phyloP scores from a whole-genome alignment of 208 protist genomes.

The Crithidia expoeki region DNA sequence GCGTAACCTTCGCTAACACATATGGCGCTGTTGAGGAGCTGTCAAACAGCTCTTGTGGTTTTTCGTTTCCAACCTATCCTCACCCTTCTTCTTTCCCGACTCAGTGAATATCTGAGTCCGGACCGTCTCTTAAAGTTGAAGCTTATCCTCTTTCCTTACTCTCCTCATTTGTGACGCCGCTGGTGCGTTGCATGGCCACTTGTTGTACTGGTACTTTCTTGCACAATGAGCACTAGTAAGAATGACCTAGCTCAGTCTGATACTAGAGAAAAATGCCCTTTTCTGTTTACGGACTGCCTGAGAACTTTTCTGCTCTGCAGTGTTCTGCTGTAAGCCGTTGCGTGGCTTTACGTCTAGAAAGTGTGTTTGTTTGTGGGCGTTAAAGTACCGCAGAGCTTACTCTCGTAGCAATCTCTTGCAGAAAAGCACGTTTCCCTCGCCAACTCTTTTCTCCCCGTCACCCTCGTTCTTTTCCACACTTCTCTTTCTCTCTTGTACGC shows the following conservation, averaged over 20 bases:
- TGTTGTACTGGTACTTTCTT: conserved; percentile 16
- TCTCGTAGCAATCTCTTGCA: too few species aligned
- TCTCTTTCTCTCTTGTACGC: neutral
- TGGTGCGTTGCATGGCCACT: conserved; percentile 1
- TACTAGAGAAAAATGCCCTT: too few species aligned
- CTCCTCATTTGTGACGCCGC: neutral
- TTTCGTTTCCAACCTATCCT: neutral
- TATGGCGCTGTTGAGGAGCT: neutral
- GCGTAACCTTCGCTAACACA: too few species aligned
- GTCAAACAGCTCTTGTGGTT: neutral
- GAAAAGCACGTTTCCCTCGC: neutral
- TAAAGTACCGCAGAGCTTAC: too few species aligned
- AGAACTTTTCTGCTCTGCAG: too few species aligned
- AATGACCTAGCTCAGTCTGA: too few species aligned
- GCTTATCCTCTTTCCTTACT: neutral
- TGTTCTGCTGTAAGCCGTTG: too few species aligned
- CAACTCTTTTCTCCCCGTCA: conserved; percentile 2
- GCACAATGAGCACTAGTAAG: neutral
- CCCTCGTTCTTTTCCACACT: neutral
- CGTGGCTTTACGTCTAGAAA: too few species aligned
- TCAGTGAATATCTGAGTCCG: neutral
- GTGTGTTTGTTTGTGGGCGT: too few species aligned
- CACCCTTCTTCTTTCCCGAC: neutral
- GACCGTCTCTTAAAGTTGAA: neutral
- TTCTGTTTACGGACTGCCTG: too few species aligned